Evolutionary conservation across 176 grass and related monocot genomes (phyloP), one percentile per base, ranked within the genome.

Genomic region (Lolium rigidum): DNA sequence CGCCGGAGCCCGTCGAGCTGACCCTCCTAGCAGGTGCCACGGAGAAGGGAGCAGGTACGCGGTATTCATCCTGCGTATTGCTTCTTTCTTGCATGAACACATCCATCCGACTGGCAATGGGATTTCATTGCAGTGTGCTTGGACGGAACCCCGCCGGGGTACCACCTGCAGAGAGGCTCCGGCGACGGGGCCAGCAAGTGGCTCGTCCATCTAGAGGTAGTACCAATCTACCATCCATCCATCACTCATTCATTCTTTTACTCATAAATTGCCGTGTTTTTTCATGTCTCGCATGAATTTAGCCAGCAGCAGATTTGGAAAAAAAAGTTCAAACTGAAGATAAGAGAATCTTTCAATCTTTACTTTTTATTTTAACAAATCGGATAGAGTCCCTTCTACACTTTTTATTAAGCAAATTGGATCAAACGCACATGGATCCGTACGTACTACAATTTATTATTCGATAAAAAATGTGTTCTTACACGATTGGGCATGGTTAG

Each of bases 201-300:
- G 92, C 84, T 98, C 62, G n/a, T 98, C 59, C 77, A 87, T 65
- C 75, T 98, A 72, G 46, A 97, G 90, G 95, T 98, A 72, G 4
- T 31, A 31, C 28, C 28, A 31, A 31, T 31, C 28, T 31, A 31
- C 39, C 41, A 24, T 20, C 68, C 38, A 47, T 72, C 69, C 38
- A 71, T 44, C 4, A 22, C 35, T 20, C 65, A 21, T 14, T 3
- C 10, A 4, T 28, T 35, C 4, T 6, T 2, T 54, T 54, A 54
- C 51, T 5, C 28, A 31, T 31, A 4, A 52, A 52, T 16, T 52
- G 5, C 50, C 5, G 5, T 52, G 50, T 52, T 52, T 3, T 22
- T 22, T 55, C 52, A 55, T 55, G 52, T 31, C 28, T 31, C 28
- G 28, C 28, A 31, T 31, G 28, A 31, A 31, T 31, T 31, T 31